A percentile compares a stretch with the other conserved stretches of the same genome.
These are phyloP conservation scores for Pleomassaria siparia DNA, from an alignment of 2,329 filamentous ascomycete species.

Conservation along the genomic window DNA sequence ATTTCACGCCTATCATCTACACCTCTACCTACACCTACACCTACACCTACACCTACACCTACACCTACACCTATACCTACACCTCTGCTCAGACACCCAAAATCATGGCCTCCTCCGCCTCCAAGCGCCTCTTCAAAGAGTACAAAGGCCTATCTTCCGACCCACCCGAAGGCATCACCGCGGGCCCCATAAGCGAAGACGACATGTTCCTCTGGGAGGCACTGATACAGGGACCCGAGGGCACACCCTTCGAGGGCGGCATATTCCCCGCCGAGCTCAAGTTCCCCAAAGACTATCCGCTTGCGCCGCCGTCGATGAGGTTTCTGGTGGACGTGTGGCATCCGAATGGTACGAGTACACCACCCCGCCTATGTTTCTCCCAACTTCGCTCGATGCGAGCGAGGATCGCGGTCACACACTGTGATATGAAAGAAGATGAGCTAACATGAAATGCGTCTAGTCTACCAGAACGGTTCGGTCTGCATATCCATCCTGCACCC, in stretches of 20 bases:
- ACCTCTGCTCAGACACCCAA: neutral
- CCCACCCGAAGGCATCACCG: slow-evolving; percentile 96
- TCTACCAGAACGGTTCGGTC: slow-evolving; percentile 83
- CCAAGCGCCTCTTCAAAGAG: slow-evolving; percentile 87
- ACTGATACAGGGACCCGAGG: slow-evolving; percentile 91
- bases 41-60: neutral
- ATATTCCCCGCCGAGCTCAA: slow-evolving; percentile 84
- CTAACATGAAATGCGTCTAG: too few species aligned
- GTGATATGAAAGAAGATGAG: too few species aligned
- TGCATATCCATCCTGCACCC: slow-evolving; percentile 98
- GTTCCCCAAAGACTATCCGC: slow-evolving; percentile 86
- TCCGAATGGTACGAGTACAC: slow-evolving; percentile 69
- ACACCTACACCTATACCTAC: neutral
- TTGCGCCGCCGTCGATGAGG: slow-evolving; percentile 82
- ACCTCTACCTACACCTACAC: neutral
- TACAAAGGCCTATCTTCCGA: slow-evolving; percentile 93
- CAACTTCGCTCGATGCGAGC: too few species aligned
- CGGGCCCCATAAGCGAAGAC: slow-evolving; percentile 89
- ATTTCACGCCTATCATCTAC: neutral
- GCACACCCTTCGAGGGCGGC: slow-evolving; percentile 92
- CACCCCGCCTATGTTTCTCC: too few species aligned
- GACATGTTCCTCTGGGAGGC: slow-evolving; percentile 97
- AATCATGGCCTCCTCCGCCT: slow-evolving; percentile 57
- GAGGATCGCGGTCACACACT: too few species aligned
- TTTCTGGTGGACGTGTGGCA: slow-evolving; percentile 89